Evolutionary conservation across 1,284 basidiomycete species (phyloP), one percentile per base, ranked within the genome.

Genomic region (Cyathus olla): DNA sequence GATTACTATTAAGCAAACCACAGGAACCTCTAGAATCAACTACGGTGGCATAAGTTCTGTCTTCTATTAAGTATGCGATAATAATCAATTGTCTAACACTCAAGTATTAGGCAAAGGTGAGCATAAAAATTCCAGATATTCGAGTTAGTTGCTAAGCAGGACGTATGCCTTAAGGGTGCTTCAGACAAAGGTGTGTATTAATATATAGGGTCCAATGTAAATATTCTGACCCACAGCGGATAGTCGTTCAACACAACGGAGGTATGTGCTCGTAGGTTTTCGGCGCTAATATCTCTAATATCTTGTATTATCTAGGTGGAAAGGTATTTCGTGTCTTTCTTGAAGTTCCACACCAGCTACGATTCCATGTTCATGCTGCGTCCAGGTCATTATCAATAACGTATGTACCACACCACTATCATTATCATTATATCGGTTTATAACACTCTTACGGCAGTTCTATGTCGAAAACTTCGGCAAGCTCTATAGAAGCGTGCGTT

Each of bases 1-100:
- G 29, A 77, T 80, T 37, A 78, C 75, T 4, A 76, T 81, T 71
- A 80, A 80, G 60, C 78, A 80, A 58, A 74, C 57, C 26, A 74
- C 72, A 39, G 76, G 77, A 28, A 75, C 70, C 17, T 78, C 76
- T 46, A 71, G 57, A 57, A 77, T 81, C 50, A 78, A 76, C 63
- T 77, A 75, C 46, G 79, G 78, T 59, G 80, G 80, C 29, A 76
- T 78, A 69, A 65, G 77, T 72, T 6, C 13, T 8, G 28, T 13
- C 19, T 50, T 35, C 10, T 27, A 24, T 6, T 46, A 9, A 11
- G n/a, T 40, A 46, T 46, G 19, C 19, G 5, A 8, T 46, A 19
- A 6, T 46, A n/a, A 35, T 19, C 19, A 46, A 21, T 9, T 21
- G 19, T 8, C 24, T 46, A 6, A 40, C n/a, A 11, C n/a, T 40